A percentile compares a stretch with the other conserved stretches of the same genome.
Conservation (phyloP, 352 stramenopile genomes). For the Blastocystis sp. region DNA sequence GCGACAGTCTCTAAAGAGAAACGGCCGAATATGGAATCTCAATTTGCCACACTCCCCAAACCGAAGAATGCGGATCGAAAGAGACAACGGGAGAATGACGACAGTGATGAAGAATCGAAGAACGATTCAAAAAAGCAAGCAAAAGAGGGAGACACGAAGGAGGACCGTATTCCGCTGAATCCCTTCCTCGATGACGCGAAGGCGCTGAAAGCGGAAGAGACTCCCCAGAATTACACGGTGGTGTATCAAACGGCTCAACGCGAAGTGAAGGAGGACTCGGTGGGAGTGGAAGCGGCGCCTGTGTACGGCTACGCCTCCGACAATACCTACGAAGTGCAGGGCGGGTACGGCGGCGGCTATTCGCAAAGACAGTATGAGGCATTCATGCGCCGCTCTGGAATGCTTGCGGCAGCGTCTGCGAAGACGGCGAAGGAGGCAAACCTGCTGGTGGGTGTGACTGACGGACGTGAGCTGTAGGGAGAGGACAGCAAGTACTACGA, state of each 20-base stretch:
- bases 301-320: background rate
- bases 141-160: background rate
- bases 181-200: constrained; percentile 28
- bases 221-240: background rate
- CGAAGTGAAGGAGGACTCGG: background rate
- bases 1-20: no score
- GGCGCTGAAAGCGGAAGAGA: background rate
- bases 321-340: constrained; percentile 3
- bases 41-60: background rate
- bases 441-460: background rate
- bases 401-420: constrained; percentile 17
- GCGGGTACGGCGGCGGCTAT: constrained; percentile 40
- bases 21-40: no score
- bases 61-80: background rate
- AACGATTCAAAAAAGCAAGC: background rate
- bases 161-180: constrained; percentile 45
- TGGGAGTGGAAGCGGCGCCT: background rate
- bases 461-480: background rate
- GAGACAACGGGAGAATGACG: background rate
- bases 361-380: constrained; percentile 65
- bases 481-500: constrained; percentile 61
- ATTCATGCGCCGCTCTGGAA: constrained; percentile 42
- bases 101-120: constrained; percentile 2
- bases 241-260: background rate
- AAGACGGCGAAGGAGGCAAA: background rate